Base-by-base conservation (phyloP, 1,284 basidiomycete genomes). In the Trametes pubescens region DNA sequence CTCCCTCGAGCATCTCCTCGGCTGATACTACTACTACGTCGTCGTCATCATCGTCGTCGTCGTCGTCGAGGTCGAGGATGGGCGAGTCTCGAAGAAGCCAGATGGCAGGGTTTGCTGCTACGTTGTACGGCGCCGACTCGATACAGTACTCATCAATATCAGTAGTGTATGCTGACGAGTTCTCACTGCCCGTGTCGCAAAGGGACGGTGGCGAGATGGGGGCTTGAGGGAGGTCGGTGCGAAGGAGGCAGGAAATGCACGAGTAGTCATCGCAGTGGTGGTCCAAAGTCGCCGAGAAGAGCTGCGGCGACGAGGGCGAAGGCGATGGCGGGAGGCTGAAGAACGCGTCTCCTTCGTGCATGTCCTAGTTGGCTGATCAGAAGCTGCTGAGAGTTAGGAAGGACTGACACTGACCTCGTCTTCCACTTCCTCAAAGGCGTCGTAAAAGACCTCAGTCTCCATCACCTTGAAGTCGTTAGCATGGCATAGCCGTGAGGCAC, bases 321-420 rank as follows among this genome's bases (percentile, higher is more conserved):
- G 53, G 53, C 18, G 53, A 55, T 18, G 53, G 53, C 26, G 53
- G 53, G 32, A 55, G 53, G 43, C 53, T 55, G 40, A 21, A 55
- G 53, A 44, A 55, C 40, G 9, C 9, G 10, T 55, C 53, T 5
- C 44, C 40, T 8, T 29, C 53, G 43, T 34, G 7, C 26, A 46
- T 55, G 10, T 7, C 32, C 53, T 55, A 32, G 4, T 5, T 10
- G n/a, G n/a, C 16, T 14, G 32, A 37, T n/a, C n/a, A 29, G 32
- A 5, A 35, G 11, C 10, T 21, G n/a, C 18, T 21, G 34, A 35
- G n/a, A 22, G n/a, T 11, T 14, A 8, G 32, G 18, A 8, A 44
- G 18, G 16, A 22, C 16, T 3, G 16, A 5, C n/a, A 51, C 51
- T 21, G 8, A 52, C 51, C 51, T 35, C 32, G 14, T 52, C 51